phyloP scores from a whole-genome alignment of 306 rosid genomes.

The Echinosophora koreensis region DNA sequence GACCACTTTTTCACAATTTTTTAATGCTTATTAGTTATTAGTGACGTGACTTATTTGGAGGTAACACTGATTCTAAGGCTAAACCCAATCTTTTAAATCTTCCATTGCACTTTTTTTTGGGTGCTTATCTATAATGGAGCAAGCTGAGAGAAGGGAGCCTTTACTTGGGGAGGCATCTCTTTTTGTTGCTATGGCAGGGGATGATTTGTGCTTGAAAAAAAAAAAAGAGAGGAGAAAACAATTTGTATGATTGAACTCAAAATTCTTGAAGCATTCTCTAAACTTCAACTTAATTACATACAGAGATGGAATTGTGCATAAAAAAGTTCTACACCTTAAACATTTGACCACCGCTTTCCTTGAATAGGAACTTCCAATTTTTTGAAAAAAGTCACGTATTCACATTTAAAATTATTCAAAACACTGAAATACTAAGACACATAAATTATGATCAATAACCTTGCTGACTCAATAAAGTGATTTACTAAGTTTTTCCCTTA shows the following conservation, averaged over 20 bases:
- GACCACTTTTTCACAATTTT: too few species aligned
- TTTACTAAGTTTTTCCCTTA: not conserved
- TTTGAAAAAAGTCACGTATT: not conserved
- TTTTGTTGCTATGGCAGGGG: too few species aligned
- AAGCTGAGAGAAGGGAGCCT: too few species aligned
- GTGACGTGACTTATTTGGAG: too few species aligned
- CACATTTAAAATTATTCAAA: slow-evolving; percentile 8
- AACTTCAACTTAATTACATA: slow-evolving; percentile 7
- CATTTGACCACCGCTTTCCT: not conserved
- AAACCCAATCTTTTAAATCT: too few species aligned
- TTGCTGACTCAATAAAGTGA: slow-evolving; percentile 16
- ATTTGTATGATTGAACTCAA: not conserved
- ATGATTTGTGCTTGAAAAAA: too few species aligned
- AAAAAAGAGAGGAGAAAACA: not conserved
- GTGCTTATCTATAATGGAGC: too few species aligned
- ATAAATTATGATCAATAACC: slow-evolving; percentile 25
- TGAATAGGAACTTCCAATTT: not conserved
- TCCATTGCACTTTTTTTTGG: too few species aligned
- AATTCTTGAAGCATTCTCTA: slow-evolving; percentile 4
- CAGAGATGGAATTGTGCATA: not conserved
- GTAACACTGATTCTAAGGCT: too few species aligned
- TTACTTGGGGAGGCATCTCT: too few species aligned
- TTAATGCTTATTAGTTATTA: too few species aligned
- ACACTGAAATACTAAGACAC: not conserved
- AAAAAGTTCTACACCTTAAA: not conserved